These are phyloP conservation scores for Linnemannia hyalina DNA, from an alignment of 192 early-diverging fungal genomes.

Conservation along the genomic window DNA sequence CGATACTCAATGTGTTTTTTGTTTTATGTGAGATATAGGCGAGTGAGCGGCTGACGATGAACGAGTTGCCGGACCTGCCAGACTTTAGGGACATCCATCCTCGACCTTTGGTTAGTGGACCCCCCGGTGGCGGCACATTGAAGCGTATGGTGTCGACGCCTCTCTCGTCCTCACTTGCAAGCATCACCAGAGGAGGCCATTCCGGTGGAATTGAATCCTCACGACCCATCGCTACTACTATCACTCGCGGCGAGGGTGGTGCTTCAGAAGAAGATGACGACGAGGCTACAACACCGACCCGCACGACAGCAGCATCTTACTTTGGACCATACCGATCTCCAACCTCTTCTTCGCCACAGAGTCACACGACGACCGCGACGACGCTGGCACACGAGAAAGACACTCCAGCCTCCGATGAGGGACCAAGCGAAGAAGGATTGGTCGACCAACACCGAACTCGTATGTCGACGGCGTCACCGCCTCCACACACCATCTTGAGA, in stretches of 20 bases:
- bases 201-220: neutral
- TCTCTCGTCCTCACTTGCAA: neutral
- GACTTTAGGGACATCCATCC: constrained; percentile 35
- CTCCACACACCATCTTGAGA: neutral
- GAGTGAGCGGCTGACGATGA: constrained; percentile 45
- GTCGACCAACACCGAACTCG: constrained; percentile 1
- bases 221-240: too few species aligned
- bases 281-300: neutral
- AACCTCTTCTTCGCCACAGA: constrained; percentile 19
- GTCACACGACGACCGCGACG: neutral
- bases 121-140: constrained; percentile 7
- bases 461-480: constrained; percentile 12
- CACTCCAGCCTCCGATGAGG: neutral
- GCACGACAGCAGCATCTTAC: neutral
- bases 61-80: constrained; percentile 45
- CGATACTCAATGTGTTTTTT: neutral
- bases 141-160: constrained; percentile 49
- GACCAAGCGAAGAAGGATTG: neutral
- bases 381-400: constrained; percentile 8
- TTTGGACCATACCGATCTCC: constrained; percentile 45
- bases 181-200: neutral
- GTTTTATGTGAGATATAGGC: constrained; percentile 20
- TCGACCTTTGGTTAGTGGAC: neutral
- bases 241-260: too few species aligned
- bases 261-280: neutral